These are phyloP conservation scores for Geranomyces michiganensis DNA, from an alignment of 192 early-diverging fungal species.

Conservation along the genomic window DNA sequence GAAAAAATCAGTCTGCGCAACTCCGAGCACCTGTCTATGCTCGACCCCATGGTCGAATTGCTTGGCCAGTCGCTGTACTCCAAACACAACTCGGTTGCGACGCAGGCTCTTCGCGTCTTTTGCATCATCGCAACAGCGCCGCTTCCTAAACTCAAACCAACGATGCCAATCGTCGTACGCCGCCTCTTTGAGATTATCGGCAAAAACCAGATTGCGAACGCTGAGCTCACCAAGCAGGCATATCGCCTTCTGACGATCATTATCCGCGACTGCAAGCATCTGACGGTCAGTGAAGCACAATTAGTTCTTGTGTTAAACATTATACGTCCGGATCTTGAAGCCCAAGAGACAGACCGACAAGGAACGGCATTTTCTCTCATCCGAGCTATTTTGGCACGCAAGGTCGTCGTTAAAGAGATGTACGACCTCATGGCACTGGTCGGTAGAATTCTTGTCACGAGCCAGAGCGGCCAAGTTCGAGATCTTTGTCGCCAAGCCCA, in stretches of 20 bases:
- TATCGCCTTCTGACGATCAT: conserved; percentile 82
- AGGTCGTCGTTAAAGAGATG: conserved; percentile 84
- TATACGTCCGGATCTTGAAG: conserved; percentile 84
- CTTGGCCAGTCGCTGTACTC: conserved; percentile 86
- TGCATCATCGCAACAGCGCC: conserved; percentile 69
- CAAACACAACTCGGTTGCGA: conserved; percentile 69
- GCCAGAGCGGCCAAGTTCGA: conserved; percentile 74
- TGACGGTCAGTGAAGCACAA: conserved; percentile 71
- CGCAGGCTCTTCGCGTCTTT: conserved; percentile 74
- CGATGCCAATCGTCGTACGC: conserved; percentile 74
- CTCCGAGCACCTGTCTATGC: conserved; percentile 64
- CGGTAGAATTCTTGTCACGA: conserved; percentile 81
- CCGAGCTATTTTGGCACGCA: conserved; percentile 80
- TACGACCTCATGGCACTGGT: conserved; percentile 91
- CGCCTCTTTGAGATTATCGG: conserved; percentile 77
- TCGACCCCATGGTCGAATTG: conserved; percentile 80
- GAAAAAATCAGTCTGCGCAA: conserved; percentile 48
- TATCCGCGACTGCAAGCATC: conserved; percentile 75
- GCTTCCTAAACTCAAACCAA: conserved; percentile 68
- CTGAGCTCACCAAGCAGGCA: conserved; percentile 70
- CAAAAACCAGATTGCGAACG: conserved; percentile 59
- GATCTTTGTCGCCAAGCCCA: conserved; percentile 81
- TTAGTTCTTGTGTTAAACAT: conserved; percentile 78
- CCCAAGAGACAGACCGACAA: conserved; percentile 74
- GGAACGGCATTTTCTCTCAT: conserved; percentile 84